Conservation (phyloP, 192 early-diverging fungal genomes). For the Backusella morwellensis region DNA sequence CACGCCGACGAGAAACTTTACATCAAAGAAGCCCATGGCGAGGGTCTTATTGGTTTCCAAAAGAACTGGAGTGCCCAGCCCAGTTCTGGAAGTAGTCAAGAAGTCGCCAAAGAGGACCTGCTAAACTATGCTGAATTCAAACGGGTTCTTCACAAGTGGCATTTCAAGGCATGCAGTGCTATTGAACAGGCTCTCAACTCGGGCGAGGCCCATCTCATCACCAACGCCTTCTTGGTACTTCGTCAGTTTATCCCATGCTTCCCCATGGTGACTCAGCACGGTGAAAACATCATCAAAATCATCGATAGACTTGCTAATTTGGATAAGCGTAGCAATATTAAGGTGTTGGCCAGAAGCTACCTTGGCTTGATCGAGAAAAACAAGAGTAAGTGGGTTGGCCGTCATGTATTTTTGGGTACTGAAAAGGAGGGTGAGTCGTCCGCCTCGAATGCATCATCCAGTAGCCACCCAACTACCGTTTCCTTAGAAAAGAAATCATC, state of each 20-base stretch:
- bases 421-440: slow-evolving; percentile 1
- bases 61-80: slow-evolving; percentile 54
- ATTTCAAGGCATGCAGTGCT: slow-evolving; percentile 40
- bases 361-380: slow-evolving; percentile 33
- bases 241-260: slow-evolving; percentile 60
- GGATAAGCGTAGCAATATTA: slow-evolving; percentile 70
- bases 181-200: slow-evolving; percentile 50
- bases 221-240: slow-evolving; percentile 74
- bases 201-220: slow-evolving; percentile 67
- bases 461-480: neutral
- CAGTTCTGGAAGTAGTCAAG: neutral
- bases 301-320: slow-evolving; percentile 47
- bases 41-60: slow-evolving; percentile 67
- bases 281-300: slow-evolving; percentile 42
- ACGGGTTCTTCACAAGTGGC: slow-evolving; percentile 72
- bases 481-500: neutral
- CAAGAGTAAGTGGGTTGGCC: slow-evolving; percentile 21
- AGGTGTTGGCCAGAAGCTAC: slow-evolving; percentile 58
- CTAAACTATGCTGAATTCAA: slow-evolving; percentile 61
- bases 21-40: slow-evolving; percentile 50
- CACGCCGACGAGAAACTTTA: slow-evolving; percentile 51
- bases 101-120: slow-evolving; percentile 40
- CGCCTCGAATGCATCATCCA: neutral
- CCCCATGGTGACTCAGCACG: slow-evolving; percentile 58
- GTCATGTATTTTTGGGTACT: slow-evolving; percentile 22